Evolutionary conservation across 2,329 filamentous ascomycete genomes (phyloP), one percentile per base, ranked within the genome.

Genomic region (Cylindrodendrum hubeiense): DNA sequence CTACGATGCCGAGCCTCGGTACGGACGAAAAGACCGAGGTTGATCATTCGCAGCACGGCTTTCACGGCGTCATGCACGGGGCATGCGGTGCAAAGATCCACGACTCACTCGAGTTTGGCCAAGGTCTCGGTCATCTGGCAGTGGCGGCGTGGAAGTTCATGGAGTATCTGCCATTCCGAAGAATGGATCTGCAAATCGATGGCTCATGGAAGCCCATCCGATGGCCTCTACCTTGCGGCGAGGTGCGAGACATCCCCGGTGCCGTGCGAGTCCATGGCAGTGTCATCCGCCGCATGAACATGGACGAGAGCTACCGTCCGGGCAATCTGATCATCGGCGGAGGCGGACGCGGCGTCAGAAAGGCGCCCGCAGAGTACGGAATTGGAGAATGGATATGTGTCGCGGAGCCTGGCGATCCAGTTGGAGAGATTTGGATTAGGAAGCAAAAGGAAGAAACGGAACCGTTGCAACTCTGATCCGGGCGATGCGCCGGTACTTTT

Each of bases 281-380:
- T 22, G 93, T 93, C 0, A 89, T 96, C 62, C 87, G 88, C 19
- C 86, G 93, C 7, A 91, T 96, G 89, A 78, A 88, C 50, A 78
- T 81, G 8, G 86, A 94, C 65, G 75, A 83, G 1, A 81, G 71
- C 0, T 96, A 95, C 73, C 85, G 93, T 0, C 93, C 93, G 0
- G 93, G 93, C 0, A 96, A 96, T 66, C 77, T 96, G 57, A 94
- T 96, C 65, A 79, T 95, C 3, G 93, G 93, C 0, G 93, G 93
- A 1, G 93, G 93, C 17, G 93, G 93, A 0, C 83, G 93, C 30
- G 93, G 93, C 1, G 83, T 89, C 2, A 84, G 87, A 26, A 80
- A 72, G 9, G 93, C 93, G 1, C 89, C 91, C 0, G 74, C 84
- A 7, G 79, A 89, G 28, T 79, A 86, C 63, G 92, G 91, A 0